Evolutionary conservation across 2,329 filamentous ascomycete genomes (phyloP), one percentile per base, ranked within the genome.

Genomic region (Bisporella sp.): DNA sequence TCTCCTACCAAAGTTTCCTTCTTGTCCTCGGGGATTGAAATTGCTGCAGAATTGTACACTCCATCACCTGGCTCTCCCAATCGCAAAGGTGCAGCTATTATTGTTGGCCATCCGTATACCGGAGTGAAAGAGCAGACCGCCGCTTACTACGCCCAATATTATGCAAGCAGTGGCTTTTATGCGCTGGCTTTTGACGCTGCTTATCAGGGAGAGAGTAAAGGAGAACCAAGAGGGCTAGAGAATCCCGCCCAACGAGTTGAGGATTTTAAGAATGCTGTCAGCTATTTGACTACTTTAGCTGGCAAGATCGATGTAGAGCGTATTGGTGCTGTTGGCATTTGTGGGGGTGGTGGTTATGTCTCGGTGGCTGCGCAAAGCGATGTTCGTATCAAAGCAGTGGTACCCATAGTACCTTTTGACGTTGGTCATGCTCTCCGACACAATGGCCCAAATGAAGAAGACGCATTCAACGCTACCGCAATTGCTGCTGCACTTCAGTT

Each of bases 151-250:
- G 31, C 44, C n/a, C 29, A 12, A 5, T 8, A 32, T 8, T 31
- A 32, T 28, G 31, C 44, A 12, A n/a, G n/a, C 9, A 12, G 7
- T 35, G 31, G 44, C 5, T 46, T 46, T 31, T 12, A n/a, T 12
- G 11, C 11, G 7, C 44, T 46, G 12, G n/a, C 44, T 28, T 33
- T n/a, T 29, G 31, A 46, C n/a, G 28, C 31, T n/a, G 28, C 44
- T 32, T 46, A 32, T 32, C 31, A 33, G 31, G 29, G 44, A 7
- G 12, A 31, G 5, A 32, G 29, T 13, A 31, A 35, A 35, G 44
- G 44, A 30, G 68, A 39, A 39, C 35, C 35, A 8, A 8, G 35
- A 39, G 8, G 8, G 8, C 35, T n/a, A 8, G 35, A 39, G n/a
- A n/a, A 39, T n/a, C 35, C 35, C n/a, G 35, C 35, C 35, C 35